Evolutionary conservation across 2,329 filamentous ascomycete genomes (phyloP).

Genomic region (Clarireedia monteithiana): DNA sequence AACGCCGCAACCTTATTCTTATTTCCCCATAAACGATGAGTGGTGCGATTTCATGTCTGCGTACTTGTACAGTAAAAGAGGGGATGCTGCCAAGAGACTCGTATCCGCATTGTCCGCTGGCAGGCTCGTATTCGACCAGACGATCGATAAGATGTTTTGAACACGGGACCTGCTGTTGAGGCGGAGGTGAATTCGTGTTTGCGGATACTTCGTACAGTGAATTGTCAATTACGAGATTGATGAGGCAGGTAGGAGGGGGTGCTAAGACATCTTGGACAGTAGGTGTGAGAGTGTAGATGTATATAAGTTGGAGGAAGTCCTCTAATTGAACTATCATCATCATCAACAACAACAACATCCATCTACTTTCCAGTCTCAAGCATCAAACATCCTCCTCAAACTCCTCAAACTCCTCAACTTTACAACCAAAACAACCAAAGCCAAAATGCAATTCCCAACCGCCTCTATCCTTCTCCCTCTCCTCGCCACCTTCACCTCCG

Average conservation of each 20-base stretch:
- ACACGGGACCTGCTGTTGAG: neutral
- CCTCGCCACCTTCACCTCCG: slow-evolving; percentile 31
- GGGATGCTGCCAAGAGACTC: neutral
- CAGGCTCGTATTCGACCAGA: neutral
- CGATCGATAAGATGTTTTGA: neutral
- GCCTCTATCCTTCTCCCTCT: slow-evolving; percentile 33
- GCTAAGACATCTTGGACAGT: neutral
- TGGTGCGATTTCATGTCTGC: neutral
- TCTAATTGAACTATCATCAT: neutral
- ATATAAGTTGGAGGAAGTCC: neutral
- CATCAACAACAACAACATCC: neutral
- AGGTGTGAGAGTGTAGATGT: neutral
- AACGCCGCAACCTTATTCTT: neutral
- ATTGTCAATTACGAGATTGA: neutral
- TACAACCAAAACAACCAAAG: neutral
- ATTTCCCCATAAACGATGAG: neutral
- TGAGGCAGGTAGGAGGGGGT: neutral
- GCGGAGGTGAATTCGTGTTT: neutral
- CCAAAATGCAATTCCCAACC: slow-evolving; percentile 36
- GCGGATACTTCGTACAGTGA: neutral
- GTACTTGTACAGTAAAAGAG: no score
- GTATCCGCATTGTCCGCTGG: neutral
- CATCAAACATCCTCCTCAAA: neutral
- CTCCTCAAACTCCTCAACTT: neutral
- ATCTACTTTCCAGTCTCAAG: neutral